These are phyloP conservation scores for Skeletonema grethae DNA, from an alignment of 108 stramenopile species.

Conservation along the genomic window DNA sequence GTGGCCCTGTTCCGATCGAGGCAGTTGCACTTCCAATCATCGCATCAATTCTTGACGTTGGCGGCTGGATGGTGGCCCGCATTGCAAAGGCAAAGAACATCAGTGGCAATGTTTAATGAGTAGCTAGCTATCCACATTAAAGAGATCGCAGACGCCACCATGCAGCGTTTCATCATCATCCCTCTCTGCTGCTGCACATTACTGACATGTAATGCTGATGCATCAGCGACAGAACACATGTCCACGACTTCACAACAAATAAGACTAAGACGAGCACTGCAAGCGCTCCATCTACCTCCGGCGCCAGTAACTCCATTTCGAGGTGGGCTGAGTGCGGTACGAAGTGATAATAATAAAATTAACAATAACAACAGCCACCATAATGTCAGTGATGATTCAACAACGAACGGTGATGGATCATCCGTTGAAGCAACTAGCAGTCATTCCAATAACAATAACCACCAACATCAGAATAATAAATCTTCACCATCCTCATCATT, in stretches of 20 bases:
- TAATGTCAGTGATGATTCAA: not conserved
- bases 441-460: not conserved
- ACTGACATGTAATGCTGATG: not conserved
- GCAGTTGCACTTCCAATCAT: too few species aligned
- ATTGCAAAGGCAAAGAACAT: too few species aligned
- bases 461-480: not conserved
- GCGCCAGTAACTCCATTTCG: constrained; percentile 32
- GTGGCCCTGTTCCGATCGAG: too few species aligned
- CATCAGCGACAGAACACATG: not conserved
- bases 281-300: constrained; percentile 13
- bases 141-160: too few species aligned
- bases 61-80: too few species aligned
- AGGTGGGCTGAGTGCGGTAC: constrained; percentile 20
- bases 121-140: too few species aligned
- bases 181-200: too few species aligned
- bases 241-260: not conserved
- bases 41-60: too few species aligned
- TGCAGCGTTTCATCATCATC: too few species aligned
- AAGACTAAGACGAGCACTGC: not conserved
- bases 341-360: not conserved
- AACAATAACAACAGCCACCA: not conserved
- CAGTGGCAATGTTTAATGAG: too few species aligned
- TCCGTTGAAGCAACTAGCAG: constrained; percentile 5
- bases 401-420: not conserved
- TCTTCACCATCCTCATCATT: too few species aligned